Percentiles rank a stretch among this genome's conserved stretches.
These are phyloP conservation scores for Centella asiatica DNA, from an alignment of 129 eudicot species.

Conservation along the genomic window DNA sequence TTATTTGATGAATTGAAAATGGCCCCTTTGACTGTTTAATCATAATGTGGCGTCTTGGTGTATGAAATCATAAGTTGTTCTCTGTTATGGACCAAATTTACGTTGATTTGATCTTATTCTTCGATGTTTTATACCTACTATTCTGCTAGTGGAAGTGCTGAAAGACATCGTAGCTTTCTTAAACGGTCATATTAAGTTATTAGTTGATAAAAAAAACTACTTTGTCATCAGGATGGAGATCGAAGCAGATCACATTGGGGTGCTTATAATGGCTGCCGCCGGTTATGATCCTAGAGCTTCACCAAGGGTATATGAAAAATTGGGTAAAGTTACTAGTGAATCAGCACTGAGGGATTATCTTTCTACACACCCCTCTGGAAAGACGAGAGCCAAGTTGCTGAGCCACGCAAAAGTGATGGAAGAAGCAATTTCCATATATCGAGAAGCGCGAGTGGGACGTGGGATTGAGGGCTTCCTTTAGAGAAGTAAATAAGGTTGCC, in stretches of 20 bases:
- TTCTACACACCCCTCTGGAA: conserved; percentile 93
- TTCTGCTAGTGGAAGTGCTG: not conserved
- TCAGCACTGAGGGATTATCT: conserved; percentile 70
- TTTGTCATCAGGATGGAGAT: conserved; percentile 69
- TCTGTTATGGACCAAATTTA: no score
- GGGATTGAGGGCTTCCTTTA: conserved; percentile 74
- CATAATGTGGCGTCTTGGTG: not conserved
- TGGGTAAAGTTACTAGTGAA: conserved; percentile 51
- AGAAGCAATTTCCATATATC: conserved; percentile 55
- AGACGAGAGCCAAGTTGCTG: conserved; percentile 60
- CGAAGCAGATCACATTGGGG: conserved; percentile 91
- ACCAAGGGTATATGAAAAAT: conserved; percentile 70
- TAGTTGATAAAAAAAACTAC: not conserved
- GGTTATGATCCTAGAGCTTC: conserved; percentile 85
- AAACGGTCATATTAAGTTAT: not conserved
- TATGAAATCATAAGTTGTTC: not conserved
- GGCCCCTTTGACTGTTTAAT: not conserved
- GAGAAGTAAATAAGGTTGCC: not conserved
- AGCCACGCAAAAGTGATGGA: conserved; percentile 82
- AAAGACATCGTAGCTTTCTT: not conserved
- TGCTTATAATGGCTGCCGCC: conserved; percentile 75
- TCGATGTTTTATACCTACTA: no score
- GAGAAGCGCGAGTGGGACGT: conserved; percentile 49
- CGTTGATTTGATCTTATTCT: no score
- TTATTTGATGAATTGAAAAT: no score